phyloP scores from a whole-genome alignment of 2,329 filamentous ascomycete species.

The Ophiocordyceps robertsii region DNA sequence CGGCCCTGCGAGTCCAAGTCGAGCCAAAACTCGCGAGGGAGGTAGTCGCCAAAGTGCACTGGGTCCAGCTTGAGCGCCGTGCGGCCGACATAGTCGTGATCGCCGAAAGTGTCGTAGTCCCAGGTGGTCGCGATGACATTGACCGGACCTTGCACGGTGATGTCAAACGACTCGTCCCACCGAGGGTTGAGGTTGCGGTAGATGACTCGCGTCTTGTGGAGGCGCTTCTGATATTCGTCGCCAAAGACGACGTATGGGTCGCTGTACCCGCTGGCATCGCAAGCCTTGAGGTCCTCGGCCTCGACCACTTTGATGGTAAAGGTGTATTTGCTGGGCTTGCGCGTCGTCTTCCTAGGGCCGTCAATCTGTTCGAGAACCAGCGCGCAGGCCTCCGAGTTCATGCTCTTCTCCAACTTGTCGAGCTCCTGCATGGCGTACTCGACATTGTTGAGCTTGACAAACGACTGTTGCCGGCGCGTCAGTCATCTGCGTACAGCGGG shows the following conservation, averaged over 20 bases:
- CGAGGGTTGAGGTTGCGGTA: conserved; percentile 83
- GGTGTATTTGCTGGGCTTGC: conserved; percentile 75
- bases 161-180: conserved; percentile 96
- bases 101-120: conserved; percentile 95
- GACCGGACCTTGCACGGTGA: conserved; percentile 79
- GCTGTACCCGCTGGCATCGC: conserved; percentile 84
- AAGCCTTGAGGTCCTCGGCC: conserved; percentile 95
- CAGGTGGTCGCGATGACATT: conserved; percentile 96
- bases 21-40: conserved; percentile 94
- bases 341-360: conserved; percentile 50
- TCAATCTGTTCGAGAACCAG: conserved; percentile 64
- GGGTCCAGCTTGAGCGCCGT: conserved; percentile 98
- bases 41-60: conserved; percentile 89
- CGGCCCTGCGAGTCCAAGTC: conserved; percentile 92
- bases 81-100: conserved; percentile 92
- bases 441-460: conserved; percentile 96
- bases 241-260: conserved; percentile 95
- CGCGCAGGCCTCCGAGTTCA: conserved; percentile 86
- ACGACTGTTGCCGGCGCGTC: conserved; percentile 45
- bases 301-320: conserved; percentile 99
- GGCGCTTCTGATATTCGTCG: conserved; percentile 93
- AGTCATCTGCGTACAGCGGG: conserved; percentile 10
- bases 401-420: conserved; percentile 75
- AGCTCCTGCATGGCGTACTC: conserved; percentile 89
- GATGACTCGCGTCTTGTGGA: conserved; percentile 88